These are phyloP conservation scores for Hyphopichia buzzinii DNA, from an alignment of 1,139 yeast genomes.

Conservation along the genomic window DNA sequence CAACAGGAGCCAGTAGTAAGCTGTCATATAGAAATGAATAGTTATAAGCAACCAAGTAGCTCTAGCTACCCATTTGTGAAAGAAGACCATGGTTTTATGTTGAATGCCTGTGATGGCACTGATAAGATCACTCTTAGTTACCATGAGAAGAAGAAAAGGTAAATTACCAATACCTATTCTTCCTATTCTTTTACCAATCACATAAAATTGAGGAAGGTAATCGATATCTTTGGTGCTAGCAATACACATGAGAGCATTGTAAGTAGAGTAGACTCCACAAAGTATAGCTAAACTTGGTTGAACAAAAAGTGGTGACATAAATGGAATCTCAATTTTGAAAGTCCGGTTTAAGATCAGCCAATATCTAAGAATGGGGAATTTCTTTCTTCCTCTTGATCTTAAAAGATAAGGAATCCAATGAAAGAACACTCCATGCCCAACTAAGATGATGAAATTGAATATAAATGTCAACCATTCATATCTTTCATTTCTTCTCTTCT, in stretches of 20 bases:
- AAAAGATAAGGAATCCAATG: constrained; percentile 37
- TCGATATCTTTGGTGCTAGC: constrained; percentile 35
- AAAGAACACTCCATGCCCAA: constrained; percentile 39
- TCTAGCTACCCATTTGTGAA: constrained; percentile 48
- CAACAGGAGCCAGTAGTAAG: constrained; percentile 41
- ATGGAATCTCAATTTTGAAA: constrained; percentile 19
- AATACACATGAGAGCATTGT: constrained; percentile 27
- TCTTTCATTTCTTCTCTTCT: constrained; percentile 30
- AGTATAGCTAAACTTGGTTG: constrained; percentile 43
- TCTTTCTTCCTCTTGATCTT: constrained; percentile 6
- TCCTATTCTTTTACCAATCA: constrained; percentile 44
- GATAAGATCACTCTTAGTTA: constrained; percentile 40
- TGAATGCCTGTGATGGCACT: constrained; percentile 42
- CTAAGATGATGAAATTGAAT: constrained; percentile 23
- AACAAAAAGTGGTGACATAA: constrained; percentile 14
- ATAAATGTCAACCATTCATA: constrained; percentile 39
- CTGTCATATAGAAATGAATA: constrained; percentile 32
- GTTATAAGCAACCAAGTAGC: constrained; percentile 37
- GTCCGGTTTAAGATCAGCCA: constrained; percentile 32
- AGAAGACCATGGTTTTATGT: constrained; percentile 35
- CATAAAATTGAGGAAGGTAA: constrained; percentile 37
- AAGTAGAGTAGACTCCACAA: constrained; percentile 22
- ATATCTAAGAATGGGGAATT: constrained; percentile 15
- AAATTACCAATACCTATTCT: constrained; percentile 42
- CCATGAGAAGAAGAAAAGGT: constrained; percentile 35